Evolutionary conservation across 2,329 filamentous ascomycete species (phyloP).

Genomic region (Diaporthe aspalathi): DNA sequence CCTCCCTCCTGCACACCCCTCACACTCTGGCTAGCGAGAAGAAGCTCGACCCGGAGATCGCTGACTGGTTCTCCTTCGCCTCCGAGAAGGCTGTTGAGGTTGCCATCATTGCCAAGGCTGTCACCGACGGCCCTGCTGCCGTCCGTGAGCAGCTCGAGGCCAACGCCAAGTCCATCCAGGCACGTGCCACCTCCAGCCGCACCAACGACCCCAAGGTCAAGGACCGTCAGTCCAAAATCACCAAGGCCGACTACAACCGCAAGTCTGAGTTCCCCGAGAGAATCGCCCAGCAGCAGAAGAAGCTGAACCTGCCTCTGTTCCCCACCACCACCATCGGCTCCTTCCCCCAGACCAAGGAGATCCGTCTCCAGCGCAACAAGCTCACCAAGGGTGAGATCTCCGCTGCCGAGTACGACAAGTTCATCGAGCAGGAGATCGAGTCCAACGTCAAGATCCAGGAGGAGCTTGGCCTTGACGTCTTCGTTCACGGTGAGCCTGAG

Average conservation of each 20-base stretch:
- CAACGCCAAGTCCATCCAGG: constrained; percentile 93
- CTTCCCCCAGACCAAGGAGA: constrained; percentile 99
- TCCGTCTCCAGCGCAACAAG: constrained; percentile 96
- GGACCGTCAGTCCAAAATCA: constrained; percentile 92
- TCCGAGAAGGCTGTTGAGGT: constrained; percentile 94
- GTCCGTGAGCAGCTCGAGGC: constrained; percentile 92
- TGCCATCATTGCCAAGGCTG: constrained; percentile 93
- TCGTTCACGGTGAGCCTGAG: constrained; percentile 98
- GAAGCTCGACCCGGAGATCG: constrained; percentile 93
- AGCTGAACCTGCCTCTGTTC: constrained; percentile 95
- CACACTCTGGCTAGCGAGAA: constrained; percentile 99
- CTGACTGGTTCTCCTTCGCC: constrained; percentile 99
- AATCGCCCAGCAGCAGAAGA: constrained; percentile 88
- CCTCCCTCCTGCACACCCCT: constrained; percentile 97
- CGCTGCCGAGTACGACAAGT: constrained; percentile 92
- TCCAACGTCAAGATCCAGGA: constrained; percentile 97
- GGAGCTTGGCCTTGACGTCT: constrained; percentile 96
- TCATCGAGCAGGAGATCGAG: constrained; percentile 99
- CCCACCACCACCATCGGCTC: constrained; percentile 99
- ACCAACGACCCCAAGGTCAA: constrained; percentile 99
- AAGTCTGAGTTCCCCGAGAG: constrained; percentile 88
- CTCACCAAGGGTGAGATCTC: constrained; percentile 99
- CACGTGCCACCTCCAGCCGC: constrained; percentile 89
- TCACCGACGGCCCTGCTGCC: constrained; percentile 89
- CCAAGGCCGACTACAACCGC: constrained; percentile 87